Evolutionary conservation across 2,329 filamentous ascomycete genomes (phyloP).

Genomic region (Botrytis medusae): DNA sequence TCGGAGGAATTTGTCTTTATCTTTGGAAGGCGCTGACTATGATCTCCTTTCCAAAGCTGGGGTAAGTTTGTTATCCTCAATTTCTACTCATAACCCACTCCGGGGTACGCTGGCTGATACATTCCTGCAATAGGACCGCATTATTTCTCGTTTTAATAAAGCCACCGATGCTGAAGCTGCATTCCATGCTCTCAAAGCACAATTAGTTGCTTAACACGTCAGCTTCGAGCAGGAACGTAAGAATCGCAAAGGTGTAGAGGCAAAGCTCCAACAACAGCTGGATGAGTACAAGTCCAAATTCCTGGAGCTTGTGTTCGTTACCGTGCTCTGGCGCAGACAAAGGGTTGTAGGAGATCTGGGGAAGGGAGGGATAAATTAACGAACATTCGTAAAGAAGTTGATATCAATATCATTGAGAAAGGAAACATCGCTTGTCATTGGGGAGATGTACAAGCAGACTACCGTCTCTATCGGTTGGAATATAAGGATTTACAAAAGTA

Average conservation of each 20-base stretch:
- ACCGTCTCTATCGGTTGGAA: neutral
- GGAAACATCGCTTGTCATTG: neutral
- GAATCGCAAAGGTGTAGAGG: neutral
- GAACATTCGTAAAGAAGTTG: neutral
- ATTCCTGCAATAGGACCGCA: too few relatives aligned
- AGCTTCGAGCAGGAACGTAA: neutral
- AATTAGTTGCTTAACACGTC: neutral
- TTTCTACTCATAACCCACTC: neutral
- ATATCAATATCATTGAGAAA: neutral
- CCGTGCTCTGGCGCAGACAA: neutral
- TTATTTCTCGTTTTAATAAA: too few relatives aligned
- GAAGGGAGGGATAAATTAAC: neutral
- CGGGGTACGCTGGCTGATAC: fast-evolving
- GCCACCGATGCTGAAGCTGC: neutral
- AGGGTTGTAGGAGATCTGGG: too few relatives aligned
- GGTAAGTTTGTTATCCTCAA: too few relatives aligned
- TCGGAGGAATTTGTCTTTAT: neutral
- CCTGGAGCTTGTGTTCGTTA: neutral
- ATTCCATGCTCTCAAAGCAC: neutral
- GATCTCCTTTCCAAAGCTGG: neutral
- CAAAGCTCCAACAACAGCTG: neutral
- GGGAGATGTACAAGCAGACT: neutral
- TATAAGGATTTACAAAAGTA: too few relatives aligned
- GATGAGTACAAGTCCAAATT: neutral
- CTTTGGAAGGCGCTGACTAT: too few relatives aligned